phyloP scores from a whole-genome alignment of 177 flowering plant genomes.

The Vitis hybrid region DNA sequence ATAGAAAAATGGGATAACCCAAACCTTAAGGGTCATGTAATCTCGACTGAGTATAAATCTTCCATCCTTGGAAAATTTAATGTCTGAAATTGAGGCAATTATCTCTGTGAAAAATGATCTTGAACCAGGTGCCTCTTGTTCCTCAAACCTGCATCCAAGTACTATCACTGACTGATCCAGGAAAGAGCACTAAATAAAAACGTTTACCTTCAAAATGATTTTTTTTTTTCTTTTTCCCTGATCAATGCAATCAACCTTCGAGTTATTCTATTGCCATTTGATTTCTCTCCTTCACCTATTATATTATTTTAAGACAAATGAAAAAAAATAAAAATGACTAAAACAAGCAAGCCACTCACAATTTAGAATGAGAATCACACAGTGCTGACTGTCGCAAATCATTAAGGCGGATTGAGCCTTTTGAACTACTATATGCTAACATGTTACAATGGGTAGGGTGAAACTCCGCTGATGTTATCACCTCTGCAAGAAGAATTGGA shows the following conservation, averaged over 20 bases:
- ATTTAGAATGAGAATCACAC: constrained; percentile 90
- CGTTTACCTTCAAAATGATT: too few species aligned
- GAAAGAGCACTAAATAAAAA: neutral
- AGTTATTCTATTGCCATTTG: too few species aligned
- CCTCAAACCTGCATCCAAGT: constrained; percentile 75
- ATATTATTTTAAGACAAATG: neutral
- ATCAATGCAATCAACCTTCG: too few species aligned
- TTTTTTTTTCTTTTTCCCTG: too few species aligned
- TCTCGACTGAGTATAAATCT: constrained; percentile 93
- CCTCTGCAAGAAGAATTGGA: constrained; percentile 64
- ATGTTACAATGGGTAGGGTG: constrained; percentile 93
- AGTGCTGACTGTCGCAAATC: constrained; percentile 97
- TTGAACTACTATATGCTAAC: constrained; percentile 98
- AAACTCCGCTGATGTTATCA: constrained; percentile 97
- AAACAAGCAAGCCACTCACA: constrained; percentile 52
- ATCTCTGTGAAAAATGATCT: constrained; percentile 95
- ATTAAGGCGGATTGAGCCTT: constrained; percentile 97
- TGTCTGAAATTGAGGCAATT: constrained; percentile 93
- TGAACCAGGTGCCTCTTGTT: constrained; percentile 78
- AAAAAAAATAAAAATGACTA: neutral
- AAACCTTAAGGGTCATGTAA: constrained; percentile 94
- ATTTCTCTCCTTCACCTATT: too few species aligned
- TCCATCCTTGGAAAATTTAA: constrained; percentile 85
- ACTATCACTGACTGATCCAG: constrained; percentile 1
- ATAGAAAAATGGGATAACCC: neutral